A percentile compares a stretch with the other conserved stretches of the same genome.
Conservation (phyloP, 352 stramenopile genomes). For the Hyphochytrium catenoides region DNA sequence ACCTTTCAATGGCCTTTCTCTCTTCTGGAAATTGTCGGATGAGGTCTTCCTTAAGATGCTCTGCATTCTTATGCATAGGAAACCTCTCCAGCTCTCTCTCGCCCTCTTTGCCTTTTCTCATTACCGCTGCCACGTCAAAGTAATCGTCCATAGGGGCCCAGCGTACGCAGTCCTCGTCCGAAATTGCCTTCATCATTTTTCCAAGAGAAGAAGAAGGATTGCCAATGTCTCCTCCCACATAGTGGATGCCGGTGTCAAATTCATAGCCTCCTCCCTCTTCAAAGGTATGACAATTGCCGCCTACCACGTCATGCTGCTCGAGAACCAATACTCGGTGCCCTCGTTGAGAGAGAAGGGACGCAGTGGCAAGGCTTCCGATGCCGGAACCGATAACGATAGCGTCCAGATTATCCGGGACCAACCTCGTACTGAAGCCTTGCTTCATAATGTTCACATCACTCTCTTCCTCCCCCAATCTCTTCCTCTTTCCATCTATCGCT, state of each 20-base stretch:
- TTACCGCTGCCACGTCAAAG: conserved; percentile 11
- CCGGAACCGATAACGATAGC: conserved; percentile 18
- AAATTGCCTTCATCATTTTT: conserved; percentile 5
- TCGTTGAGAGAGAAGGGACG: conserved; percentile 14
- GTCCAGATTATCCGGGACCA: conserved; percentile 14
- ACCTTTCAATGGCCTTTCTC: conserved; percentile 9
- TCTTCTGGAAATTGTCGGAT: conserved; percentile 7
- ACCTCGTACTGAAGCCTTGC: conserved; percentile 7
- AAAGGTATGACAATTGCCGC: conserved; percentile 18
- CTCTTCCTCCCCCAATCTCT: too few relatives aligned
- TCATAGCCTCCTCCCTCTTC: conserved; percentile 15
- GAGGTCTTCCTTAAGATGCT: conserved; percentile 6
- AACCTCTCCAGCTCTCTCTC: conserved; percentile 9
- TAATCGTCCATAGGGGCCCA: conserved; percentile 11
- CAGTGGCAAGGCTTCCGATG: conserved; percentile 14
- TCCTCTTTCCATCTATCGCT: too few relatives aligned
- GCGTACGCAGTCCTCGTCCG: conserved; percentile 8
- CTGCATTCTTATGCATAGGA: conserved; percentile 6
- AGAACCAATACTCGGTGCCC: conserved; percentile 15
- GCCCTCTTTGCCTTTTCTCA: conserved; percentile 4
- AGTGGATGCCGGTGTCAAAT: conserved; percentile 24
- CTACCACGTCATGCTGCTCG: conserved; percentile 20
- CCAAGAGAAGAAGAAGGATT: conserved; percentile 1
- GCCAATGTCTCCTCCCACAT: conserved; percentile 15
- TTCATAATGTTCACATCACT: conserved; percentile 7